Evolutionary conservation across 1,284 basidiomycete genomes (phyloP), one percentile per base, ranked within the genome.

Genomic region (Leccinum pachyderme): DNA sequence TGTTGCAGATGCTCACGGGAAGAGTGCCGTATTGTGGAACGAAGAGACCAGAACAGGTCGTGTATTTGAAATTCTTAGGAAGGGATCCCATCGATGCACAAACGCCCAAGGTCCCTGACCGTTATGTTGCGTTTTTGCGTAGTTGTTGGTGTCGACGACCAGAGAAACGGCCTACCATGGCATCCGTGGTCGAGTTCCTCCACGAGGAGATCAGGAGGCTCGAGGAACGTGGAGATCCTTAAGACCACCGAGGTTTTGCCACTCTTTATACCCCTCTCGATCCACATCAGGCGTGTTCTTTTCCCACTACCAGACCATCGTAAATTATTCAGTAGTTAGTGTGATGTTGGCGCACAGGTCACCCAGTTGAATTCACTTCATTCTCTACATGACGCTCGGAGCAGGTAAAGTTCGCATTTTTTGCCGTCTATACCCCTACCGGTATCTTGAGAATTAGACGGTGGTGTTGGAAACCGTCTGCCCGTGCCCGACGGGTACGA

Each of bases 1-100:
- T 37, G 6, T 11, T 31, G 4, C 13, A 59, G 59, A 18, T 59
- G 39, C 50, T 59, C 15, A 54, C 58, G 5, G 48, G 59, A 33
- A 29, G 13, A 4, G 25, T 53, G 4, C 58, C 58, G 7, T 61
- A 59, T 25, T 61, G 55, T n/a, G 50, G 47, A 0, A 61, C 59
- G 3, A 58, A 45, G 27, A 43, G 58, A 9, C 2, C 51, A 2
- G 58, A 59, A 45, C 58, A 61, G 28, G 56, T 61, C 25, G 58
- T 59, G 6, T 59, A 59, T 31, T 7, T 59, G 44, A 59, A 61
- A 12, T 51, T 45, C 27, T 9, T 59, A 2, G 55, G 56, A 32
- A 59, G 59, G 8, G 51, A 61, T 4, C 58, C 58, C 15, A 59
- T 59, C 44, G 58, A 59, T 32, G 8, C 24, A 6, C 44, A 54